Evolutionary conservation across 2,329 filamentous ascomycete genomes (phyloP).

Genomic region (Aspergillus aculeatinus): DNA sequence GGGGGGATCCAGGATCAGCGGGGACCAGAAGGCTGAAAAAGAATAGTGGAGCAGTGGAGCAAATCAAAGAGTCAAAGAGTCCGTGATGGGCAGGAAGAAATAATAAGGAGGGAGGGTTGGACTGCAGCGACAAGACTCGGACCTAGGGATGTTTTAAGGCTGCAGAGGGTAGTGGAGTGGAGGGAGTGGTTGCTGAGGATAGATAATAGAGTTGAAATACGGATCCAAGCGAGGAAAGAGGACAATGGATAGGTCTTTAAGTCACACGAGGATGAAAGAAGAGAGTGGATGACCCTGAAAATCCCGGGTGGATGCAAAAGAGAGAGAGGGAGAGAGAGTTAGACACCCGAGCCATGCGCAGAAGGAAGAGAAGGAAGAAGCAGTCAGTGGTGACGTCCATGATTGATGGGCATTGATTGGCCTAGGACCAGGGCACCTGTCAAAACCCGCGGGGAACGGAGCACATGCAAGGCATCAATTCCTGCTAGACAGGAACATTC

Average conservation of each 20-base stretch:
- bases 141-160: slow-evolving; percentile 9
- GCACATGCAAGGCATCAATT: slow-evolving; percentile 6
- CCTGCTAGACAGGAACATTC: slow-evolving; percentile 17
- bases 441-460: slow-evolving; percentile 1
- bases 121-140: slow-evolving; percentile 6
- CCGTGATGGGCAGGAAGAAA: background rate
- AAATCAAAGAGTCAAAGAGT: background rate
- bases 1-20: background rate
- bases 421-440: slow-evolving; percentile 12
- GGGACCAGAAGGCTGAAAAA: background rate
- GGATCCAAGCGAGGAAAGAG: slow-evolving; percentile 7
- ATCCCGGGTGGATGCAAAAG: slow-evolving; percentile 1
- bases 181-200: background rate
- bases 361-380: slow-evolving; percentile 14
- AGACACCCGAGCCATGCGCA: slow-evolving; percentile 13
- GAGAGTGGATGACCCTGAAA: slow-evolving; percentile 13
- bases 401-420: slow-evolving; percentile 25
- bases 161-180: too few species aligned
- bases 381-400: slow-evolving; percentile 11
- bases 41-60: background rate
- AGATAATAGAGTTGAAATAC: background rate
- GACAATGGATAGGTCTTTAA: slow-evolving; percentile 10
- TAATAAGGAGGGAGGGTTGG: background rate
- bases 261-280: slow-evolving; percentile 10
- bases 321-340: slow-evolving; percentile 2